Conservation (phyloP, 164 flowering plant genomes). For the Houttuynia cordata region DNA sequence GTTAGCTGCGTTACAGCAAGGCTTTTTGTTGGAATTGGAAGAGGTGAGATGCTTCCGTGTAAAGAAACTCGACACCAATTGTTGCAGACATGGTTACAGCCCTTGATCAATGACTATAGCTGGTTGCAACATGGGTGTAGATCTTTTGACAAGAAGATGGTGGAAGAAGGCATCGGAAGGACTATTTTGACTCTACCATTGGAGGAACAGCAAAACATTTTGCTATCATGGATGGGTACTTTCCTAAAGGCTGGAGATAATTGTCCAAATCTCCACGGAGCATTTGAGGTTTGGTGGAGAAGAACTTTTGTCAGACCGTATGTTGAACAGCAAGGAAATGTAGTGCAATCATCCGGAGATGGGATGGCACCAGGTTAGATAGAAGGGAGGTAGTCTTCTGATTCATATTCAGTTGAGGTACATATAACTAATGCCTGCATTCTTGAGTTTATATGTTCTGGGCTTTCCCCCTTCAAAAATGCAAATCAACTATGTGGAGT, state of each 20-base stretch:
- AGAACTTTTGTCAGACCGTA: conserved; percentile 73
- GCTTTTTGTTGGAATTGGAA: conserved; percentile 82
- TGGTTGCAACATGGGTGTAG: conserved; percentile 83
- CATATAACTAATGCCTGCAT: too few relatives aligned
- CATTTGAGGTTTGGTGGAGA: conserved; percentile 99
- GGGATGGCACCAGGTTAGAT: conserved; percentile 7
- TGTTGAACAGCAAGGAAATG: conserved; percentile 21
- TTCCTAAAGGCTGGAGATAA: conserved; percentile 43
- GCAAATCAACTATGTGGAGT: background rate
- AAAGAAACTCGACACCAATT: conserved; percentile 65
- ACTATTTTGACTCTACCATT: conserved; percentile 52
- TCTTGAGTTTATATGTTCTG: too few relatives aligned
- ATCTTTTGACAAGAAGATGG: conserved; percentile 74
- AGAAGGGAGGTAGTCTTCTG: background rate
- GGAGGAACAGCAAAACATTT: too few relatives aligned
- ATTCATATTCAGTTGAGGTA: background rate
- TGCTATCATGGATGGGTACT: too few relatives aligned
- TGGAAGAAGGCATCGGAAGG: conserved; percentile 95
- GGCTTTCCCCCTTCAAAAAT: too few relatives aligned
- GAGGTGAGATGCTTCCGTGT: conserved; percentile 74
- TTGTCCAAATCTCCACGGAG: conserved; percentile 92
- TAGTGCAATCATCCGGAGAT: conserved; percentile 10
- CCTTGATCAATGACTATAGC: conserved; percentile 77
- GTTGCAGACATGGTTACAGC: conserved; percentile 83
- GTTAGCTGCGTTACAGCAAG: conserved; percentile 75